phyloP scores from a whole-genome alignment of 1,284 basidiomycete genomes.

The Trametes hirsuta region DNA sequence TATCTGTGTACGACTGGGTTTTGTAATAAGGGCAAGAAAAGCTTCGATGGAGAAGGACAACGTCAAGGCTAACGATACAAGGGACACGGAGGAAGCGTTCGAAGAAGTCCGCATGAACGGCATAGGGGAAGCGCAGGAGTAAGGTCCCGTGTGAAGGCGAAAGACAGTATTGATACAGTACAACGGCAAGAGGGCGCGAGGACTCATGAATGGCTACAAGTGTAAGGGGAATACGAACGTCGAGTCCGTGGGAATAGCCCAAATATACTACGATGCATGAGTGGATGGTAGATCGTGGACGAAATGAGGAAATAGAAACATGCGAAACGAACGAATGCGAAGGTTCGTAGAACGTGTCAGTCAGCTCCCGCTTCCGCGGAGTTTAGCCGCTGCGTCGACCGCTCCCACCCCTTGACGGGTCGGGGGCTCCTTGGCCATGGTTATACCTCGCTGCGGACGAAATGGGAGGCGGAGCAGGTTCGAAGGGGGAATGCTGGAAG shows the following conservation, averaged over 20 bases:
- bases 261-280: not conserved
- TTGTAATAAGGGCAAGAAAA: not conserved
- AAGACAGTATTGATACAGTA: slow-evolving; percentile 18
- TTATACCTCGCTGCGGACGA: slow-evolving; percentile 29
- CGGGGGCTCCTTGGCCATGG: slow-evolving; percentile 17
- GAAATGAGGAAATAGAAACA: not conserved
- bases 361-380: not conserved
- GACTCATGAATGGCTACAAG: not conserved
- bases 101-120: not conserved
- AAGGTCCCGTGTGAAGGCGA: not conserved
- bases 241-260: not conserved
- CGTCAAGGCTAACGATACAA: slow-evolving; percentile 18
- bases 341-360: slow-evolving; percentile 3
- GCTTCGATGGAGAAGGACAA: not conserved
- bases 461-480: slow-evolving; percentile 29
- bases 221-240: not conserved
- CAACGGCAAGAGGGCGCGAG: not conserved
- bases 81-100: slow-evolving; percentile 14
- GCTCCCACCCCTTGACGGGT: slow-evolving; percentile 1
- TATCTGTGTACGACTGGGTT: not conserved
- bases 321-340: not conserved
- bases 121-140: not conserved
- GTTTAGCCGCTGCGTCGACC: slow-evolving; percentile 21
- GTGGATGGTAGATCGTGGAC: not conserved
- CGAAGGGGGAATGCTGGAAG: slow-evolving; percentile 22